Conservation (phyloP, 163 green algal genomes). For the Smithsoniella earleae region DNA sequence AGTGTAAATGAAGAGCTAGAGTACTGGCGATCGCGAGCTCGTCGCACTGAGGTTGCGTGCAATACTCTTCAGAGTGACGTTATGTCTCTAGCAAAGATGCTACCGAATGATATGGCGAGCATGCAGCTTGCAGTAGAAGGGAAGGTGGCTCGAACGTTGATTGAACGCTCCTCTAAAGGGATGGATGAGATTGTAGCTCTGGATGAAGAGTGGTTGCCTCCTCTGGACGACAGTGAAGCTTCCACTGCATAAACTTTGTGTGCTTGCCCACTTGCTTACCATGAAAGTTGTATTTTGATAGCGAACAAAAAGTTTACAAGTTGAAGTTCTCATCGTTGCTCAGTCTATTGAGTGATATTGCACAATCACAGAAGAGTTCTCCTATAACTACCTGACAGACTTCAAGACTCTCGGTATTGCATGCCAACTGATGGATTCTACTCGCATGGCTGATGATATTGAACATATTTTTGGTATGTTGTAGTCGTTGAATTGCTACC, state of each 20-base stretch:
- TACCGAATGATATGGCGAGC: slow-evolving; percentile 6
- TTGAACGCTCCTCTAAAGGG: slow-evolving; percentile 10
- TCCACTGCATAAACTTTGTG: too few relatives aligned
- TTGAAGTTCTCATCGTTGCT: background rate
- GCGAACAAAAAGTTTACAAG: too few relatives aligned
- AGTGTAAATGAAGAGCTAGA: slow-evolving; percentile 20
- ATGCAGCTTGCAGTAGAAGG: slow-evolving; percentile 23
- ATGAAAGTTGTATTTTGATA: too few relatives aligned
- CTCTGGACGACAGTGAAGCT: slow-evolving; percentile 2
- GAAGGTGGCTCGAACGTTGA: slow-evolving; percentile 4
- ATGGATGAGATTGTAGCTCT: slow-evolving; percentile 25
- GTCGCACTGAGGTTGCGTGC: background rate
- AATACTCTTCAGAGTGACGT: slow-evolving; percentile 4
- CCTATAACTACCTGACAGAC: background rate
- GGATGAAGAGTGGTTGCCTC: slow-evolving; percentile 25
- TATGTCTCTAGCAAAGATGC: background rate
- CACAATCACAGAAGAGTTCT: background rate
- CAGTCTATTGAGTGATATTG: background rate
- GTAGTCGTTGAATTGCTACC: too few relatives aligned
- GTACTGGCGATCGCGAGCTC: background rate
- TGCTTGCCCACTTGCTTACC: too few relatives aligned
- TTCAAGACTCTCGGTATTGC: background rate
- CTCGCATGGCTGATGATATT: too few relatives aligned
- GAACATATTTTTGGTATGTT: too few relatives aligned
- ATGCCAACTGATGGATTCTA: too few relatives aligned